Conservation (phyloP, 352 stramenopile species). For the Globisporangium mamillatum region DNA sequence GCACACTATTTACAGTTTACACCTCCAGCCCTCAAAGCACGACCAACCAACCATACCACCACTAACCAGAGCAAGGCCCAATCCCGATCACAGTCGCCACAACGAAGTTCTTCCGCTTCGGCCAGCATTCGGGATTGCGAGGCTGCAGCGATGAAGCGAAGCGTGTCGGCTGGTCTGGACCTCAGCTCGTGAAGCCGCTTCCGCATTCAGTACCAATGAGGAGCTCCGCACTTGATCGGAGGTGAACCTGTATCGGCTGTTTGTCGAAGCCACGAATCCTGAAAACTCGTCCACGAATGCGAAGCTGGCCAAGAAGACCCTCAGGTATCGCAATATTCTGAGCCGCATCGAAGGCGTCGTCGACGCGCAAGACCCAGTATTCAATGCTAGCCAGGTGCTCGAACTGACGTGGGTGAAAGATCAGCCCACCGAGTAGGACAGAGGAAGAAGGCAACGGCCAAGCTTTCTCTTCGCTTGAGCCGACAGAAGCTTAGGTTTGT, state of each 20-base stretch:
- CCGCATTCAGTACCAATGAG: not conserved
- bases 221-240: not conserved
- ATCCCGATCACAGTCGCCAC: not conserved
- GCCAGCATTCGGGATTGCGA: not conserved
- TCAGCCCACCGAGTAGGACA: not conserved
- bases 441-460: too few species aligned
- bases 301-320: conserved; percentile 9
- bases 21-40: not conserved
- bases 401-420: not conserved
- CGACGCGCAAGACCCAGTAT: conserved; percentile 11
- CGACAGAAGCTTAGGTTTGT: too few species aligned
- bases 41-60: not conserved
- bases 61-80: not conserved
- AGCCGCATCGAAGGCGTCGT: conserved; percentile 10
- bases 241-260: not conserved
- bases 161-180: not conserved
- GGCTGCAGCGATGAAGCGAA: not conserved
- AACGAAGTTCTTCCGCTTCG: not conserved
- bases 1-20: not conserved
- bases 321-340: conserved; percentile 20
- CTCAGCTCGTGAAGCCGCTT: not conserved
- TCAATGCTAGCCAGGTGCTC: conserved; percentile 7
- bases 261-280: not conserved
- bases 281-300: conserved; percentile 5
- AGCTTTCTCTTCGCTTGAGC: too few species aligned